These are phyloP conservation scores for Saccharomycopsis fermentans DNA, from an alignment of 805 yeast species.

Conservation along the genomic window DNA sequence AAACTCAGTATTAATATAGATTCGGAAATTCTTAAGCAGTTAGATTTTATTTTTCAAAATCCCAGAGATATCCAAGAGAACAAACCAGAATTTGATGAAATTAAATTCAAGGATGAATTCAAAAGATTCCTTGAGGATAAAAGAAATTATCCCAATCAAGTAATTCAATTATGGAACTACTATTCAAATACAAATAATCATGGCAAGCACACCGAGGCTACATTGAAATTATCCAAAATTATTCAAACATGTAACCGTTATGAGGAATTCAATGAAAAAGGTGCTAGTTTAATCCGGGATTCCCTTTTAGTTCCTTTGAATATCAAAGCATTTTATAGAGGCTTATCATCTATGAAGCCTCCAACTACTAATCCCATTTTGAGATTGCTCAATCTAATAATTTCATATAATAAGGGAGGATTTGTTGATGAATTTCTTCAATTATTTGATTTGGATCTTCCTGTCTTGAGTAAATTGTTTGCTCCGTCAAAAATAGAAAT, in stretches of 20 bases:
- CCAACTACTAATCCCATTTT: conserved; percentile 52
- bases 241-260: not conserved
- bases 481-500: conserved; percentile 42
- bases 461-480: conserved; percentile 51
- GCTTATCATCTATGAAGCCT: conserved; percentile 48
- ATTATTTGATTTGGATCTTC: conserved; percentile 56
- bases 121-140: conserved; percentile 17
- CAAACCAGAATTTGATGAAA: not conserved
- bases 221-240: conserved; percentile 31
- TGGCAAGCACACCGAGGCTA: conserved; percentile 35
- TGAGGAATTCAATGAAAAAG: conserved; percentile 20
- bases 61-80: not conserved
- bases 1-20: conserved; percentile 2
- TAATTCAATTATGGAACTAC: conserved; percentile 38
- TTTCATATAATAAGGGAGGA: conserved; percentile 38
- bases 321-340: conserved; percentile 56
- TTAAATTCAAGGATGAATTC: not conserved
- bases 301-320: conserved; percentile 39
- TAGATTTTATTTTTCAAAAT: not conserved
- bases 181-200: conserved; percentile 42
- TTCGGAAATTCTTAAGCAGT: not conserved
- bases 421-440: conserved; percentile 49
- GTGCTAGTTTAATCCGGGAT: conserved; percentile 36
- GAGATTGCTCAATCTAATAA: conserved; percentile 43
- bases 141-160: conserved; percentile 27